Evolutionary conservation across 179 eudicot species (phyloP), one percentile per base, ranked within the genome.

Genomic region (Beta lomatogona): DNA sequence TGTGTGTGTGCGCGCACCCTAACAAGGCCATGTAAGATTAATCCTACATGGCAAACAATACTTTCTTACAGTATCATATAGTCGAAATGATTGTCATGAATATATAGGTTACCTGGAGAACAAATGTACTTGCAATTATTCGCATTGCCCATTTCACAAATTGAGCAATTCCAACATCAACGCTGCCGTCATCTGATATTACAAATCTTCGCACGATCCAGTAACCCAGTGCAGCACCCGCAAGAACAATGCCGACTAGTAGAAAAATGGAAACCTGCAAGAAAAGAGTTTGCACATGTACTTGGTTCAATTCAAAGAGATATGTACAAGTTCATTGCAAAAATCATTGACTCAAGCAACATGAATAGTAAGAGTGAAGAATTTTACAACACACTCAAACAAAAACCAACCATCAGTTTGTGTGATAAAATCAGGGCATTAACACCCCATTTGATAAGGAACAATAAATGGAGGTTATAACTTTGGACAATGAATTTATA

Each of bases 61-160:
- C 57, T 58, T 31, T 9, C 13, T 50, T 19, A 73, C 67, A 10
- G 22, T 21, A 50, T 69, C 71, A 53, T 25, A 70, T 21, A 46
- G 61, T 19, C 60, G 68, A 50, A 70, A 77, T 48, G 12, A 58
- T 45, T 55, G 36, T 28, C 19, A 58, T 45, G 59, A 76, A 75
- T 60, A 41, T 25, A 65, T 16, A 74, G 53, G 63, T 44, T 76
- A 95, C 98, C 93, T 89, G 99, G 68, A 91, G 85, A 71, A 92
- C 87, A 79, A 88, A 94, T 70, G 95, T 88, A 75, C 88, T 88
- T 0, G 93, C 99, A 82, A 94, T 55, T 55, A 91, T 83, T n/a
- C 93, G 92, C 88, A 92, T 87, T 61, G 97, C 91, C 99, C 99
- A 93, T 86, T 95, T 94, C 81, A 95, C 94, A 80, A 95, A 95